Base-by-base conservation (phyloP, 768 basidiomycete species). In the Panaeolus cyanescens region DNA sequence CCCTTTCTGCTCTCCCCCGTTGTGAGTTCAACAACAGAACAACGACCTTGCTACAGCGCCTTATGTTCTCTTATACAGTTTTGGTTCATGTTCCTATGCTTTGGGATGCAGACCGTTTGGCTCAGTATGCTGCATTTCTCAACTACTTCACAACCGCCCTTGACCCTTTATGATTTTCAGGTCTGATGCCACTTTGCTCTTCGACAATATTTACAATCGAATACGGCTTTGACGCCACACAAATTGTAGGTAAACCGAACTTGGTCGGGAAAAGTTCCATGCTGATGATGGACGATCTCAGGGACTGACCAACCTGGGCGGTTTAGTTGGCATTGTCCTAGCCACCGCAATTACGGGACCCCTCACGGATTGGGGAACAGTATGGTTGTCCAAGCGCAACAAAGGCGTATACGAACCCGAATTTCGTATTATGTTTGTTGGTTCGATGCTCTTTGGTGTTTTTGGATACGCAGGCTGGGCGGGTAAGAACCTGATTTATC, bases 391-490 rank as follows among this genome's bases (percentile, higher is more conserved):
- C 1, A 77, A 71, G 58, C 73, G 76, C 8, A 81, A 81, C 55
- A 73, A 74, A 50, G 81, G 81, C 1, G 69, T 80, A 7, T 83
- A 80, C 64, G 81, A 81, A 62, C 80, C 81, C 1, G 80, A 83
- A 64, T 80, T 77, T 65, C 71, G 79, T 20, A 76, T 82, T 10
- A 61, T 77, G 37, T 79, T 81, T 68, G 71, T 80, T 61, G 45
- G 73, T 8, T 69, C 73, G 12, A 81, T 80, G 79, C 68, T 81
- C 12, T 72, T 79, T 60, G 78, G 78, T 13, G 71, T 80, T 3
- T 77, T 79, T 61, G 81, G 79, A n/a, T 82, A 79, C 65, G 73
- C 74, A 20, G 78, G 79, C 53, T 81, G 80, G 80, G 79, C 77
- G 61, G 75, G 72, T 74, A 58, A 60, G 66, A 31, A n/a, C n/a